Conservation (phyloP, 2,329 filamentous ascomycete genomes). For the Colletotrichum coccodes region DNA sequence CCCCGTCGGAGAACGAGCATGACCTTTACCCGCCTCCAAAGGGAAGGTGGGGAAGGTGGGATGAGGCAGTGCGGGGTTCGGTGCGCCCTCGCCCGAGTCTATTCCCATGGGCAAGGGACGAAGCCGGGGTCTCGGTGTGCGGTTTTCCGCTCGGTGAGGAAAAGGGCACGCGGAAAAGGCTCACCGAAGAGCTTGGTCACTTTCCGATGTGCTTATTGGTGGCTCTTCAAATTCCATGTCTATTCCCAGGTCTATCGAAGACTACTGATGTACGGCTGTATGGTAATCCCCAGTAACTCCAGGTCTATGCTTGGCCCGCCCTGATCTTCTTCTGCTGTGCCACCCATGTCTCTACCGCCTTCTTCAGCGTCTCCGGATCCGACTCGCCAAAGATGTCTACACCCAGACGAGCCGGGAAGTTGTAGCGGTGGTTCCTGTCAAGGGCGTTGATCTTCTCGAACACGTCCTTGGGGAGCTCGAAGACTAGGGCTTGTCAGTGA, state of each 20-base stretch:
- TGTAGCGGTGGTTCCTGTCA: conserved; percentile 52
- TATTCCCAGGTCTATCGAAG: background rate
- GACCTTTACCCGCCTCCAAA: conserved; percentile 5
- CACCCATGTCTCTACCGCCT: conserved; percentile 47
- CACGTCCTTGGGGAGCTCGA: conserved; percentile 47
- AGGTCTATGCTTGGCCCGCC: conserved; percentile 8
- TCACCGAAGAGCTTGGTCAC: background rate
- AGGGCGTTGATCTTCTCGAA: conserved; percentile 50
- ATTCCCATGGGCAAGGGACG: background rate
- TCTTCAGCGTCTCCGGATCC: conserved; percentile 46
- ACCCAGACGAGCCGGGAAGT: conserved; percentile 53
- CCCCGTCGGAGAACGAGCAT: conserved; percentile 5
- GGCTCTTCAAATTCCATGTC: background rate
- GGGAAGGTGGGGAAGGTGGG: conserved; percentile 6
- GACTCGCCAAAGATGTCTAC: conserved; percentile 55
- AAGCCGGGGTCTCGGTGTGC: conserved; percentile 1
- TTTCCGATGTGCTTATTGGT: background rate
- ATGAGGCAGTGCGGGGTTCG: conserved; percentile 22
- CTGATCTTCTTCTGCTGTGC: conserved; percentile 44
- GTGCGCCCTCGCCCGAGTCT: conserved; percentile 16
- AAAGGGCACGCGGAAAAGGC: background rate
- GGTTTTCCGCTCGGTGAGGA: conserved; percentile 24
- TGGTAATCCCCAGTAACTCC: background rate
- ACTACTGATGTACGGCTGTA: background rate
- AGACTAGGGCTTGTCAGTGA: conserved; percentile 35